Conservation (phyloP, 148 eudicot genomes). For the Polygonum aviculare region DNA sequence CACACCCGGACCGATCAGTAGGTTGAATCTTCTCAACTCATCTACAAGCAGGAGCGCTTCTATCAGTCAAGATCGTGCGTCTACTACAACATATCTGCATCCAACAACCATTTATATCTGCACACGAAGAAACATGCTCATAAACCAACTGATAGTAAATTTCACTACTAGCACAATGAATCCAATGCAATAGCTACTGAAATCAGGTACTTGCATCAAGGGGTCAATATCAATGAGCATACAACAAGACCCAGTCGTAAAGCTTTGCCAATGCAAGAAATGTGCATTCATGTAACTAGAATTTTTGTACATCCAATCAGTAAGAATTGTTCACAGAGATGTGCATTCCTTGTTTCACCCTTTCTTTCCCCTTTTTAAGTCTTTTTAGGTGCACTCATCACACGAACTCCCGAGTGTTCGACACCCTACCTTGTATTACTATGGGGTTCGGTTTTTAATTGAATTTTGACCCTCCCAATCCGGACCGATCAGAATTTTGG, state of each 20-base stretch:
- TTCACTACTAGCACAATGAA: neutral
- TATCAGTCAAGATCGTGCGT: neutral
- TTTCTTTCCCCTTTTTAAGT: too few relatives aligned
- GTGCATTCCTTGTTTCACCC: neutral
- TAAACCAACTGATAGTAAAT: neutral
- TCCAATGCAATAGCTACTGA: neutral
- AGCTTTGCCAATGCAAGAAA: neutral
- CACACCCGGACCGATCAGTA: too few relatives aligned
- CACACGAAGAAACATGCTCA: neutral
- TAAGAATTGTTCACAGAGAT: neutral
- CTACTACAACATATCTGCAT: neutral
- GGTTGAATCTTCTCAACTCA: neutral
- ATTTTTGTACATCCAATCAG: neutral
- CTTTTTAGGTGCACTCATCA: too few relatives aligned
- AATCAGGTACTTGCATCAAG: neutral
- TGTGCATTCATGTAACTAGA: neutral
- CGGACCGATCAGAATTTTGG: too few relatives aligned
- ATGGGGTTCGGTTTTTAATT: too few relatives aligned
- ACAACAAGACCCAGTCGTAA: neutral
- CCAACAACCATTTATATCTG: neutral
- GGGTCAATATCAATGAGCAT: neutral
- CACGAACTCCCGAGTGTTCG: too few relatives aligned
- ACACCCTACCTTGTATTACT: too few relatives aligned
- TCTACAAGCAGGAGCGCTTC: neutral
- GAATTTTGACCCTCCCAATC: too few relatives aligned